Conservation (phyloP, 805 yeast species). For the Candida jianshihensis region DNA sequence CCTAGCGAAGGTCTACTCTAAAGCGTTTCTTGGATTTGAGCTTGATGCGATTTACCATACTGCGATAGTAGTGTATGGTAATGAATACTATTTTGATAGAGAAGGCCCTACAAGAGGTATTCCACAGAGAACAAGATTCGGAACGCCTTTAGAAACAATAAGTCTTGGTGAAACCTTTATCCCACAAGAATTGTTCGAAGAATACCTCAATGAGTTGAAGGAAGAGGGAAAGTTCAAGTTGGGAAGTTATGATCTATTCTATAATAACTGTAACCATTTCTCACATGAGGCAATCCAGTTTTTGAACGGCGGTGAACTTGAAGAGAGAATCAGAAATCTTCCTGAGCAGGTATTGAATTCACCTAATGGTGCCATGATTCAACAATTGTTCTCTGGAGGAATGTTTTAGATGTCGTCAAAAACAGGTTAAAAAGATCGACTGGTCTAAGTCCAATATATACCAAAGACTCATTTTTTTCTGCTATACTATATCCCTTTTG, state of each 20-base stretch:
- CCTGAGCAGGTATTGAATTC: slow-evolving; percentile 46
- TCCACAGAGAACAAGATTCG: slow-evolving; percentile 55
- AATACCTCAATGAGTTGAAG: slow-evolving; percentile 43
- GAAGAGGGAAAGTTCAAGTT: slow-evolving; percentile 35
- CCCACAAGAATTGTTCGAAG: slow-evolving; percentile 44
- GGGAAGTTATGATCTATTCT: slow-evolving; percentile 46
- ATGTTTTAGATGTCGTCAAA: not conserved
- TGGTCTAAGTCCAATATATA: not conserved
- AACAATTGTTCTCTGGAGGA: slow-evolving; percentile 26
- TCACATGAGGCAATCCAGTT: slow-evolving; percentile 51
- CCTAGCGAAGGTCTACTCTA: slow-evolving; percentile 45
- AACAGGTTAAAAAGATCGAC: not conserved
- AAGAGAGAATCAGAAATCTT: slow-evolving; percentile 41
- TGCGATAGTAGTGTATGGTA: slow-evolving; percentile 44
- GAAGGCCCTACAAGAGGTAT: slow-evolving; percentile 39
- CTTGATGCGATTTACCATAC: slow-evolving; percentile 67
- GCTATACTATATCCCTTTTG: slow-evolving; percentile 43
- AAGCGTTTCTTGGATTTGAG: slow-evolving; percentile 42
- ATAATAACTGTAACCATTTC: slow-evolving; percentile 65
- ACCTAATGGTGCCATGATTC: slow-evolving; percentile 44
- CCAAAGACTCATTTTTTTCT: no score
- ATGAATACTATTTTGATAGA: slow-evolving; percentile 52
- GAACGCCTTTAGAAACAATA: slow-evolving; percentile 44
- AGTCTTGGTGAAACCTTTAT: slow-evolving; percentile 49
- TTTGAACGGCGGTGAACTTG: slow-evolving; percentile 48